These are phyloP conservation scores for Aureobasidium sp. DNA, from an alignment of 2,329 filamentous ascomycete species.

Conservation along the genomic window DNA sequence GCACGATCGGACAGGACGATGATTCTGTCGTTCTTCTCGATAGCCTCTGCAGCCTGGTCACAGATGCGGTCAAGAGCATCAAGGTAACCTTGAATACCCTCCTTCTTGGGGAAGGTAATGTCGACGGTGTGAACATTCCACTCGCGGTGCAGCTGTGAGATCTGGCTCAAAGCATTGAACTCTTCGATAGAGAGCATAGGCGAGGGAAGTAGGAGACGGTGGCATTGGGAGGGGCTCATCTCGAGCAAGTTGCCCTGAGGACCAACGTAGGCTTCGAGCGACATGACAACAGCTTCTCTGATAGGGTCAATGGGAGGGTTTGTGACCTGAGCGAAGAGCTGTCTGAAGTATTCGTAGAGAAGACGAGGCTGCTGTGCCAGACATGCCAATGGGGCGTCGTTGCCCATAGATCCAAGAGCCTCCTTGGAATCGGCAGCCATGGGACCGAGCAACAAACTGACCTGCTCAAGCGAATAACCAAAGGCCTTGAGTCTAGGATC, in stretches of 20 bases:
- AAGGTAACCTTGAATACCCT: slow-evolving; percentile 77
- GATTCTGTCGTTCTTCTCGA: slow-evolving; percentile 75
- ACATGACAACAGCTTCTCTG: slow-evolving; percentile 96
- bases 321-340: slow-evolving; percentile 95
- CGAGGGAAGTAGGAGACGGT: slow-evolving; percentile 75
- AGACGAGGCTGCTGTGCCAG: slow-evolving; percentile 82
- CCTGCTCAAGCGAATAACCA: slow-evolving; percentile 92
- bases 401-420: slow-evolving; percentile 94
- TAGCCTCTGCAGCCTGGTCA: slow-evolving; percentile 72
- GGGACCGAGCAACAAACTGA: slow-evolving; percentile 81
- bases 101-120: slow-evolving; percentile 82
- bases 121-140: slow-evolving; percentile 91
- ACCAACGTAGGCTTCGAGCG: slow-evolving; percentile 89
- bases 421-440: slow-evolving; percentile 98
- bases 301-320: slow-evolving; percentile 98
- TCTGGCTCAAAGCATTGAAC: slow-evolving; percentile 79
- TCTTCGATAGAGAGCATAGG: slow-evolving; percentile 84
- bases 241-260: slow-evolving; percentile 92
- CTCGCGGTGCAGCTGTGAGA: slow-evolving; percentile 61
- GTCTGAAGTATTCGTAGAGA: slow-evolving; percentile 93
- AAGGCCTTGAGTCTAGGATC: slow-evolving; percentile 80
- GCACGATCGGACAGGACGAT: slow-evolving; percentile 86
- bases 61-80: slow-evolving; percentile 84
- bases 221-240: slow-evolving; percentile 86
- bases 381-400: slow-evolving; percentile 88